Base-by-base conservation (phyloP, 306 rosid genomes). In the Sesbania bispinosa region DNA sequence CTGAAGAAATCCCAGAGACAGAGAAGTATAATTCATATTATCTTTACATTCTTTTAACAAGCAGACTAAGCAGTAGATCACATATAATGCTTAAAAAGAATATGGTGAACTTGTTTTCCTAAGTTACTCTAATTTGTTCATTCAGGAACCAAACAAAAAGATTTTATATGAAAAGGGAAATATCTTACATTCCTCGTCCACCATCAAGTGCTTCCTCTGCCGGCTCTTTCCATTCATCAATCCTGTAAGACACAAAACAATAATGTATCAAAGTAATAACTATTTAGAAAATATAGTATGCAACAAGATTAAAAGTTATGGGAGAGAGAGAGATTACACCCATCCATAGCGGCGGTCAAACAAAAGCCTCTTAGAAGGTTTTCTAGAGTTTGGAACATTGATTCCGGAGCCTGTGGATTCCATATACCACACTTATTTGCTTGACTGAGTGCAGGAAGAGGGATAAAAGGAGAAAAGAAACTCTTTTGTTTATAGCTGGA, bases 291-390 rank as follows among this genome's bases (percentile, higher is more conserved):
- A 18, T 11, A 64, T 71, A 35, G 35, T 2, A 16, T 14, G 7
- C 5, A 10, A 41, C 20, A 24, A 10, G 62, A 55, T 32, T 46
- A 14, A 55, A 11, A 71, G 5, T 47, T 11, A 26, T 1, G 26
- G 64, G 65, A 52, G 41, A 77, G 51, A 75, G 80, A 72, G 67
- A 38, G 4, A 60, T 79, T 81, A 88, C 98, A 90, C 92, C 97
- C 94, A 93, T 74, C 98, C 98, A 79, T 90, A 93, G 82, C 97
- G 98, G 14, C 94, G 93, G 67, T 93, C 97, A 79, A 90, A 90
- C 16, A 90, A 71, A 76, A 93, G 96, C 39, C 82, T 85, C 67
- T 81, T 92, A 10, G 96, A 79, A 60, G 77, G 74, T 51, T 33
- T 81, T 50, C 62, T 58, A 7, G 81, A 33, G 57, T 62, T 69